Evolutionary conservation across 2,329 filamentous ascomycete genomes (phyloP).

Genomic region (Colletotrichum somersetense): DNA sequence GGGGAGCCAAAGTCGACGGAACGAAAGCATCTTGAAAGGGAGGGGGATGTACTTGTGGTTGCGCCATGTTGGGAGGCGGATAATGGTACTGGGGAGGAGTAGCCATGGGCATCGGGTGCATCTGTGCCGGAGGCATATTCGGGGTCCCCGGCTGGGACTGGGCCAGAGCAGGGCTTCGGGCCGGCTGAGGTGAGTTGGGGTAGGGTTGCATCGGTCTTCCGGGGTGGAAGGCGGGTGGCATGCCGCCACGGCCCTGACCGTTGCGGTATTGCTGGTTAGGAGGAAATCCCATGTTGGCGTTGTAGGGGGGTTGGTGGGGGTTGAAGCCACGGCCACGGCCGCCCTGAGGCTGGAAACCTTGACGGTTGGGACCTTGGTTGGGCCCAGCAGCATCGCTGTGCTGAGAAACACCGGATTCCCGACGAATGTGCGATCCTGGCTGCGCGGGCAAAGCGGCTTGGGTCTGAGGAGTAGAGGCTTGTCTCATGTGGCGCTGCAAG

Average conservation of each 20-base stretch:
- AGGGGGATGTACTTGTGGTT: slow-evolving; percentile 70
- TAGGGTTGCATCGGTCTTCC: slow-evolving; percentile 56
- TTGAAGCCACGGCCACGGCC: slow-evolving; percentile 66
- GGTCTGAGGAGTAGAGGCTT: slow-evolving; percentile 69
- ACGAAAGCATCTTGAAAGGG: slow-evolving; percentile 51
- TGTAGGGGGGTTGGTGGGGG: slow-evolving; percentile 58
- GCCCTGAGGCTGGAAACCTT: slow-evolving; percentile 62
- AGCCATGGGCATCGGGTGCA: slow-evolving; percentile 73
- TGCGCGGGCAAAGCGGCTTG: slow-evolving; percentile 72
- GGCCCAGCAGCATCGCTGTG: slow-evolving; percentile 72
- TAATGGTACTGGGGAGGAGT: slow-evolving; percentile 73
- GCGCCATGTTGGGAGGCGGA: slow-evolving; percentile 65
- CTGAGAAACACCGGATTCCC: slow-evolving; percentile 70
- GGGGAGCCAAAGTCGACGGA: slow-evolving; percentile 15
- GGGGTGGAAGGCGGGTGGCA: slow-evolving; percentile 62
- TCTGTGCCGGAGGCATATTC: slow-evolving; percentile 72
- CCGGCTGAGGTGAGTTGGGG: slow-evolving; percentile 75
- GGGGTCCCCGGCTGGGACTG: slow-evolving; percentile 77
- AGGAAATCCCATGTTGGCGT: slow-evolving; percentile 59
- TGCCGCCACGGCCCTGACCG: slow-evolving; percentile 63
- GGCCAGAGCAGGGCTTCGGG: slow-evolving; percentile 74
- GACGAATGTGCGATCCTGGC: slow-evolving; percentile 80
- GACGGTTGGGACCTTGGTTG: slow-evolving; percentile 69
- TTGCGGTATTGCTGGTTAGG: slow-evolving; percentile 56
- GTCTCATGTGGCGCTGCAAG: slow-evolving; percentile 76